Conservation (phyloP, 2,329 filamentous ascomycete genomes). For the Amauroascus verrucosus region DNA sequence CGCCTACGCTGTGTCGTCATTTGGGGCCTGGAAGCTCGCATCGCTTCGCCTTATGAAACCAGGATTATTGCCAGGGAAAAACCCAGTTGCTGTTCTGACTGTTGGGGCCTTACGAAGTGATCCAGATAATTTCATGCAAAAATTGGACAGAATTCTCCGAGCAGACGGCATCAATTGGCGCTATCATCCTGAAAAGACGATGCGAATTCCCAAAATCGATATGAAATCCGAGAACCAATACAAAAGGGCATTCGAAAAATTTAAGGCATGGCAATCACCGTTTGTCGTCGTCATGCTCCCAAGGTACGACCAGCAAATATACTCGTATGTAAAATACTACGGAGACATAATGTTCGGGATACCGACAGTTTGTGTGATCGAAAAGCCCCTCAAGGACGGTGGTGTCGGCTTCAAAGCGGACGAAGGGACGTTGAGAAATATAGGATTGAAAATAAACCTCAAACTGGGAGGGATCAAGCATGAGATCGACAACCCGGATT, state of each 20-base stretch:
- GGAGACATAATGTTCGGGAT: conserved; percentile 18
- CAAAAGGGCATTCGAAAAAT: not conserved
- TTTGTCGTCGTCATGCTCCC: conserved; percentile 18
- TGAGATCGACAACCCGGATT: conserved; percentile 42
- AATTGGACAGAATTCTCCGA: not conserved
- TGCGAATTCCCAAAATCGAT: not conserved
- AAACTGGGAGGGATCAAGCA: conserved; percentile 66
- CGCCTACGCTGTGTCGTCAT: not conserved
- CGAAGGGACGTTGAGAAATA: conserved; percentile 43
- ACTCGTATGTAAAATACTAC: conserved; percentile 18
- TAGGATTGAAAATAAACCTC: conserved; percentile 69
- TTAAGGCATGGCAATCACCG: not conserved
- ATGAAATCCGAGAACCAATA: not conserved
- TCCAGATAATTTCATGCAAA: not conserved
- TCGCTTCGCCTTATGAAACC: not conserved
- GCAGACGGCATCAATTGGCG: conserved; percentile 11
- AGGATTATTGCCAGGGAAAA: not conserved
- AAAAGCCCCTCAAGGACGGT: not conserved
- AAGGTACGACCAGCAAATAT: conserved; percentile 13
- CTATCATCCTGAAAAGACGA: not conserved
- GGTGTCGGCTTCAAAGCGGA: not conserved
- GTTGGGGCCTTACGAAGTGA: not conserved
- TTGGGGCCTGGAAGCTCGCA: conserved; percentile 13
- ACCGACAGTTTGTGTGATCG: conserved; percentile 16
- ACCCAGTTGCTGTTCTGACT: not conserved